phyloP scores from a whole-genome alignment of 164 flowering plant species.

The Piper betle region DNA sequence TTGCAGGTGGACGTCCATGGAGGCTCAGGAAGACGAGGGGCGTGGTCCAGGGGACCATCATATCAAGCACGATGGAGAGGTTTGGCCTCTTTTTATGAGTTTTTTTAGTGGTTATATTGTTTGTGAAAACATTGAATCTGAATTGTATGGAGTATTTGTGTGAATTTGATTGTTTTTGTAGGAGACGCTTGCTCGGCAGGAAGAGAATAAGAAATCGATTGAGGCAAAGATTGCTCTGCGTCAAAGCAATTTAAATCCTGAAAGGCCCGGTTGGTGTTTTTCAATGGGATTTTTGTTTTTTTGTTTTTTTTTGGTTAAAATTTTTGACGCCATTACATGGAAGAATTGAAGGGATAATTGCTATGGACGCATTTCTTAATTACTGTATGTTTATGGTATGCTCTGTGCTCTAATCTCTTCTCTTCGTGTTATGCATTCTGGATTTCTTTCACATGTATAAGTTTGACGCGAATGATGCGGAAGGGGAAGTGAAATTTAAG shows the following conservation, averaged over 20 bases:
- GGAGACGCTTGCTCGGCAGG: constrained; percentile 73
- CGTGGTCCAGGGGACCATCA: constrained; percentile 35
- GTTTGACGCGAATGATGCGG: too few species aligned
- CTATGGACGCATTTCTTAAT: too few species aligned
- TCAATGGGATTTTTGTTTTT: too few species aligned
- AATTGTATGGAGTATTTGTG: neutral
- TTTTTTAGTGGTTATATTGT: neutral
- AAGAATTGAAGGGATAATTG: too few species aligned
- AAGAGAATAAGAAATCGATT: constrained; percentile 72
- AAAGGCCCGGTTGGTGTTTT: constrained; percentile 60
- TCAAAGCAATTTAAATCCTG: constrained; percentile 74
- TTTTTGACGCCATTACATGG: too few species aligned
- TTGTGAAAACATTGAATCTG: neutral
- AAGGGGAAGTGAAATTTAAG: too few species aligned
- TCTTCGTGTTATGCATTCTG: too few species aligned
- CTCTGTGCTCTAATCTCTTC: too few species aligned
- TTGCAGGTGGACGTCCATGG: constrained; percentile 23
- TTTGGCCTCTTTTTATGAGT: constrained; percentile 2
- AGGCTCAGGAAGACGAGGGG: constrained; percentile 56
- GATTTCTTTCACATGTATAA: too few species aligned
- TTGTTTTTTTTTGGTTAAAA: too few species aligned
- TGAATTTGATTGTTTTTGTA: constrained; percentile 13
- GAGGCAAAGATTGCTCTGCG: constrained; percentile 80
- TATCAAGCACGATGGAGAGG: constrained; percentile 71
- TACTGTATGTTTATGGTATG: too few species aligned